These are phyloP conservation scores for Salix exigua DNA, from an alignment of 345 rosid genomes.

Conservation along the genomic window DNA sequence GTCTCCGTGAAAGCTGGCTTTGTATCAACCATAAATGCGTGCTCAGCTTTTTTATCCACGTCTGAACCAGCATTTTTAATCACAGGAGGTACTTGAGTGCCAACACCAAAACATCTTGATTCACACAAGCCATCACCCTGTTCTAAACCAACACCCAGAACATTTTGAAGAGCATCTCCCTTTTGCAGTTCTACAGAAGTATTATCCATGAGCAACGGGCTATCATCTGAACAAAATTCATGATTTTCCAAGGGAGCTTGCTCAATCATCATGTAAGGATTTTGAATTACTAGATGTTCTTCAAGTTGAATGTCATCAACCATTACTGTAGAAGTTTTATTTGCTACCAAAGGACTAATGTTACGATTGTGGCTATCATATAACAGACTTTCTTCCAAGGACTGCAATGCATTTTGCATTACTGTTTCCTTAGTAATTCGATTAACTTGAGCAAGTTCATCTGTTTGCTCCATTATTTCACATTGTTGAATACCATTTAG, in stretches of 20 bases:
- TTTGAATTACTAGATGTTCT: slow-evolving; percentile 24
- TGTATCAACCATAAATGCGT: slow-evolving; percentile 9
- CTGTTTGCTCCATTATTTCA: slow-evolving; percentile 23
- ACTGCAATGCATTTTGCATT: slow-evolving; percentile 12
- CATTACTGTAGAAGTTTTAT: slow-evolving; percentile 15
- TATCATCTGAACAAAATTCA: slow-evolving; percentile 3
- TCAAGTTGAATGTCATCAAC: slow-evolving; percentile 27
- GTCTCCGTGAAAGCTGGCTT: slow-evolving; percentile 4
- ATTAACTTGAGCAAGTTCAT: slow-evolving; percentile 20
- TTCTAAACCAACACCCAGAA: slow-evolving; percentile 6
- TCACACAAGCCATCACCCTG: slow-evolving; percentile 14
- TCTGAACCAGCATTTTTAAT: neutral
- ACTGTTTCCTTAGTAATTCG: neutral
- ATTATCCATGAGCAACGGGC: slow-evolving; percentile 16
- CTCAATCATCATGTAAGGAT: slow-evolving; percentile 20
- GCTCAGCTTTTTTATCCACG: slow-evolving; percentile 8
- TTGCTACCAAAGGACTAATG: slow-evolving; percentile 13
- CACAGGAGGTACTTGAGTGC: neutral
- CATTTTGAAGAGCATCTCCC: slow-evolving; percentile 16
- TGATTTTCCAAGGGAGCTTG: slow-evolving; percentile 19
- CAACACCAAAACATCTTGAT: slow-evolving; percentile 8
- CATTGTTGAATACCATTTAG: slow-evolving; percentile 15
- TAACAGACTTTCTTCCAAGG: slow-evolving; percentile 10
- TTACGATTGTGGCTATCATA: slow-evolving; percentile 9
- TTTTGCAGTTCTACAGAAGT: slow-evolving; percentile 23